A percentile compares a stretch with the other conserved stretches of the same genome.
These are phyloP conservation scores for Primulina eburnea DNA, from an alignment of 257 asterid species.

Conservation along the genomic window DNA sequence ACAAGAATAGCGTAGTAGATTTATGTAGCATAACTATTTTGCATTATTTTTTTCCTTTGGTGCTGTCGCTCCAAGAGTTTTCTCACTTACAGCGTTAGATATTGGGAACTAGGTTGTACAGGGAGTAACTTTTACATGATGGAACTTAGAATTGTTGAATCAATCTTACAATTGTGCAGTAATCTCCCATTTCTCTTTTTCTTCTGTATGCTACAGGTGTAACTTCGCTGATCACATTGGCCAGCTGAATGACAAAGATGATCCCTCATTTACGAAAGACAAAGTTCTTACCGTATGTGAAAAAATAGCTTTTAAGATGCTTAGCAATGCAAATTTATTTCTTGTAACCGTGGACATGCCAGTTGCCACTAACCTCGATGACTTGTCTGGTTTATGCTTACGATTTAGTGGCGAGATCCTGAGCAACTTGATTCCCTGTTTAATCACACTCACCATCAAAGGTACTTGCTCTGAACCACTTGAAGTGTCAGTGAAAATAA, in stretches of 20 bases:
- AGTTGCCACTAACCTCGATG: constrained; percentile 75
- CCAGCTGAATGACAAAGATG: constrained; percentile 47
- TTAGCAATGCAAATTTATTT: constrained; percentile 70
- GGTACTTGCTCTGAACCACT: constrained; percentile 78
- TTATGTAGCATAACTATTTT: neutral
- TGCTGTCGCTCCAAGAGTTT: neutral
- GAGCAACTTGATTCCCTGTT: constrained; percentile 69
- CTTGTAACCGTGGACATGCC: constrained; percentile 93
- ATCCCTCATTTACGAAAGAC: constrained; percentile 50
- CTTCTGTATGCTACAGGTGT: constrained; percentile 58
- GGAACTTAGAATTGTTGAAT: constrained; percentile 5
- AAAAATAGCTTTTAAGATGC: constrained; percentile 76
- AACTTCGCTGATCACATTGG: constrained; percentile 66
- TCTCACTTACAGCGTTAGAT: constrained; percentile 2
- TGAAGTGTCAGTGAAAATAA: constrained; percentile 63
- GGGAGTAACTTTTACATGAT: constrained; percentile 14
- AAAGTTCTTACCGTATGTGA: constrained; percentile 68
- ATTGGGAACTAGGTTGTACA: constrained; percentile 7
- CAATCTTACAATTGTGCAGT: neutral
- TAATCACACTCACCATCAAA: constrained; percentile 65
- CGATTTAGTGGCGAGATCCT: constrained; percentile 85
- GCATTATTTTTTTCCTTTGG: neutral
- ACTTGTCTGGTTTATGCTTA: constrained; percentile 71
- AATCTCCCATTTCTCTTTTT: constrained; percentile 18
- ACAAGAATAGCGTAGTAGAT: neutral